Evolutionary conservation across 192 early-diverging fungal species (phyloP).

Genomic region (Coemansia sp.): DNA sequence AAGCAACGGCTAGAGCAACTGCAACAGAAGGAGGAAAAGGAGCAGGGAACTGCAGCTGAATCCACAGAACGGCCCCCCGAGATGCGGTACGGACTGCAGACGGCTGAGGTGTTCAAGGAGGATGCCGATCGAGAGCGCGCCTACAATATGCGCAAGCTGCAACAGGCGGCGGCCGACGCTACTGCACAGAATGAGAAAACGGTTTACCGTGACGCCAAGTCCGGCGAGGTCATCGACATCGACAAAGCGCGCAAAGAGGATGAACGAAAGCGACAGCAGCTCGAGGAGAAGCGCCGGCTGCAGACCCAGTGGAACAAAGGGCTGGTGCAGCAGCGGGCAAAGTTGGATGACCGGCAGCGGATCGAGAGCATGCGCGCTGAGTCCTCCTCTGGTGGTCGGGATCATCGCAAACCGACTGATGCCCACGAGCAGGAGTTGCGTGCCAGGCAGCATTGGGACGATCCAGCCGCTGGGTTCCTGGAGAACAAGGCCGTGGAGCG

Average conservation of each 20-base stretch:
- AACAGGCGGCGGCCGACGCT: constrained; percentile 12
- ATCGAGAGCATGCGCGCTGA: constrained; percentile 51
- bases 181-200: constrained; percentile 55
- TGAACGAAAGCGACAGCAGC: constrained; percentile 27
- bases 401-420: background rate
- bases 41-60: background rate
- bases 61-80: constrained; percentile 10
- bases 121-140: constrained; percentile 28
- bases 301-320: constrained; percentile 67
- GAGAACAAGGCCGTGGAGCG: constrained; percentile 37
- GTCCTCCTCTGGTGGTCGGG: background rate
- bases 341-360: constrained; percentile 25
- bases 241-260: constrained; percentile 52
- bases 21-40: background rate
- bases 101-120: constrained; percentile 33
- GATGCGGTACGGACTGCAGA: constrained; percentile 48
- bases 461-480: constrained; percentile 64
- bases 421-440: constrained; percentile 37
- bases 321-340: constrained; percentile 59
- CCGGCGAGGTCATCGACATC: constrained; percentile 60
- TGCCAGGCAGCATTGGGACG: constrained; percentile 65
- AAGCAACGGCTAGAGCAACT: constrained; percentile 8
- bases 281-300: constrained; percentile 42
- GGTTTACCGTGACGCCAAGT: constrained; percentile 66
- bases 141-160: constrained; percentile 33